Evolutionary conservation across 139 green algal species (phyloP).

Genomic region (Microglena sp.): DNA sequence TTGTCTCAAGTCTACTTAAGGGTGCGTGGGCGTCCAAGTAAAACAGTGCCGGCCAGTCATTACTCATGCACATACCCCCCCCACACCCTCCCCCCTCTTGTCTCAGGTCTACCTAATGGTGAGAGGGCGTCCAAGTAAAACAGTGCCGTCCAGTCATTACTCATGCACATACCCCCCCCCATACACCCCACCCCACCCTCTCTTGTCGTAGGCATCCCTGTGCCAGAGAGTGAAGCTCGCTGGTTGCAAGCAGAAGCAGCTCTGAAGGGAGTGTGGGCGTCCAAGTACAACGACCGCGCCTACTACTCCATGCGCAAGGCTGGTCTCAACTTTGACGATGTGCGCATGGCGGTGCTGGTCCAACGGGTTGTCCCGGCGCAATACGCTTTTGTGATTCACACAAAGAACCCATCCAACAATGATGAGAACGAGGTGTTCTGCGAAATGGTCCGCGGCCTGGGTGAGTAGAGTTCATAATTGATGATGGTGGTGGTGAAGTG

Average conservation of each 20-base stretch:
- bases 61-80: background rate
- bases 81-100: too few species aligned
- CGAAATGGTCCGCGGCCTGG: constrained; percentile 91
- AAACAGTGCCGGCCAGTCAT: too few species aligned
- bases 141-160: too few species aligned
- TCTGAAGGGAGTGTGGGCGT: constrained; percentile 88
- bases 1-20: too few species aligned
- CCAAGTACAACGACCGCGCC: constrained; percentile 96
- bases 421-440: constrained; percentile 82
- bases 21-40: too few species aligned
- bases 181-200: background rate
- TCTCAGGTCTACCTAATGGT: too few species aligned
- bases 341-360: constrained; percentile 97
- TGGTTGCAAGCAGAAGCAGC: constrained; percentile 57
- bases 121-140: too few species aligned
- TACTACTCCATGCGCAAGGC: constrained; percentile 70
- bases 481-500: too few species aligned
- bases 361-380: constrained; percentile 82
- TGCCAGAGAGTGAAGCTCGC: constrained; percentile 56
- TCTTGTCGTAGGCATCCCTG: constrained; percentile 49
- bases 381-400: constrained; percentile 99
- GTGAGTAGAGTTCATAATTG: constrained; percentile 76
- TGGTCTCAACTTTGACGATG: constrained; percentile 74
- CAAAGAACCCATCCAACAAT: constrained; percentile 85
- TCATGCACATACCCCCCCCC: background rate